Conservation (phyloP, 2,329 filamentous ascomycete species). For the Xylaria sp. region DNA sequence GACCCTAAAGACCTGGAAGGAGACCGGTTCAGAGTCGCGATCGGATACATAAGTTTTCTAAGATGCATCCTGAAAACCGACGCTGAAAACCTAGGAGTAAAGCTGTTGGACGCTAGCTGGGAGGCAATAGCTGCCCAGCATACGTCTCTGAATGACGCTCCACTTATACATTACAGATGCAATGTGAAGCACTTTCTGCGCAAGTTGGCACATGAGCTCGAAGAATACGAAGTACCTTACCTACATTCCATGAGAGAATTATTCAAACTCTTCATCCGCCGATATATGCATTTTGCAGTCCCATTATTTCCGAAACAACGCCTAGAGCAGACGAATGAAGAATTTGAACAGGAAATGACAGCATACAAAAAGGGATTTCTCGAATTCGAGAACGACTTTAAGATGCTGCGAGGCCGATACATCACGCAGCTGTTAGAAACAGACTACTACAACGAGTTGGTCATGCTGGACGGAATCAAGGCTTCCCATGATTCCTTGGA, state of each 20-base stretch:
- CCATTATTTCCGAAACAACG: neutral
- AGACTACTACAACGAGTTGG: conserved; percentile 3
- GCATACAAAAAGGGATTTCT: neutral
- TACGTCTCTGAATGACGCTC: neutral
- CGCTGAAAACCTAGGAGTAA: neutral
- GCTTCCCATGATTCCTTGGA: too few relatives aligned
- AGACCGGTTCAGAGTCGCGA: neutral
- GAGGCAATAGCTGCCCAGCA: neutral
- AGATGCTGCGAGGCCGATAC: neutral
- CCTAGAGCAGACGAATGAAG: neutral
- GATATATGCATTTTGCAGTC: neutral
- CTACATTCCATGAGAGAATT: neutral
- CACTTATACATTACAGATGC: neutral
- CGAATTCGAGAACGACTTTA: neutral
- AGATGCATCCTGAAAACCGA: neutral
- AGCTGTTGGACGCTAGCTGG: conserved; percentile 14
- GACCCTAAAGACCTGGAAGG: neutral
- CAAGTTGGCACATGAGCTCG: neutral
- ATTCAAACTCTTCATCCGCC: neutral
- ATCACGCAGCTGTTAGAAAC: neutral
- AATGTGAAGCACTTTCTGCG: neutral
- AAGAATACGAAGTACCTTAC: neutral
- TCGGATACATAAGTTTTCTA: neutral
- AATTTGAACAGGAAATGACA: neutral
- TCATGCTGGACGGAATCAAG: conserved; percentile 13